Evolutionary conservation across 2,329 filamentous ascomycete species (phyloP), one percentile per base, ranked within the genome.

Genomic region (Diatrype stigma): DNA sequence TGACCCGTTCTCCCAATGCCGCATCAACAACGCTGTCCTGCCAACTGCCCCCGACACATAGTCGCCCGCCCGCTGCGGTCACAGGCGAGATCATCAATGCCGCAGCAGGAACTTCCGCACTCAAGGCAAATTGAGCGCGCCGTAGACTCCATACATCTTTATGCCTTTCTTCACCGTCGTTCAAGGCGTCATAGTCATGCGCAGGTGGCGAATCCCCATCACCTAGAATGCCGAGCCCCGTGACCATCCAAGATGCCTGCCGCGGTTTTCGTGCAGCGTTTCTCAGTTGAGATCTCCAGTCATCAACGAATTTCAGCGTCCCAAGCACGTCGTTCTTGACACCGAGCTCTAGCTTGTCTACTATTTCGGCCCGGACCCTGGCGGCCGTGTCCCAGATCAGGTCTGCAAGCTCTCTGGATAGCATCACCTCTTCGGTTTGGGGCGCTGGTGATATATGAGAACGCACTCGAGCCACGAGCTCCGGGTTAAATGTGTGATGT

Each of bases 181-280:
- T 4, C 6, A 38, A 22, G 14, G 23, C 37, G 42, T 42, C 23
- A 10, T 30, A 21, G 42, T 26, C 19, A 30, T 21, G 23, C 48
- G 16, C 14, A 26, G 42, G 30, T 26, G 48, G 30, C 19, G 23
- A 21, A 38, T 38, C 22, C 10, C 66, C 62, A 44, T 69, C 55
- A 44, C 69, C 55, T 16, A 71, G 50, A 6, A 69, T 62, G 40
- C 68, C 69, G n/a, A 70, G 49, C 52, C 70, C 70, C 44, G 67
- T 68, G 7, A 71, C 62, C 21, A 68, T 52, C 61, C 65, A 70
- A 19, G 67, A 59, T 30, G 61, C 59, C 12, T 65, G 56, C 17
- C 68, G 57, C 48, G 60, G 50, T 58, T 62, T 67, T 21, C 55
- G 56, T 11, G 62, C 63, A 47, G 58, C 57, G 47, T 51, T 47